Evolutionary conservation across 768 basidiomycete genomes (phyloP).

Genomic region (Kwoniella sp.): DNA sequence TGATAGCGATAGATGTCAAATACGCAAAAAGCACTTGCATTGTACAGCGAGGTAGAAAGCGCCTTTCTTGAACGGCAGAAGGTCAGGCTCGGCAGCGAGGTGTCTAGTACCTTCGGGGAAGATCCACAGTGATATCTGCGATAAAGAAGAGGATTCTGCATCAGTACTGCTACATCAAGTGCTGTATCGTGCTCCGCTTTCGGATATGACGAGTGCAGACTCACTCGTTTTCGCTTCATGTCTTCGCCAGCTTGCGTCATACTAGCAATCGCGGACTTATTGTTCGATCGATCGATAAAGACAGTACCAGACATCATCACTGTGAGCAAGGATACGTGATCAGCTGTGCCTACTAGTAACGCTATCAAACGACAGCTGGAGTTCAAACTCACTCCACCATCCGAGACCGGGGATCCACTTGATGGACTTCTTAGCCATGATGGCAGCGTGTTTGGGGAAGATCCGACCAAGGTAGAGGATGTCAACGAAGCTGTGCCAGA

Average conservation of each 20-base stretch:
- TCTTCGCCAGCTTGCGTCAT: constrained; percentile 73
- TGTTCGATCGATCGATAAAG: constrained; percentile 86
- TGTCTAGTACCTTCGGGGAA: constrained; percentile 95
- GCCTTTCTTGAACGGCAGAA: constrained; percentile 93
- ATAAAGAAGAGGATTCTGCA: not conserved
- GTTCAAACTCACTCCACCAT: constrained; percentile 63
- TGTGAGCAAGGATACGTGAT: constrained; percentile 6
- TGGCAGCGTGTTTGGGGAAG: constrained; percentile 77
- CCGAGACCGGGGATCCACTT: constrained; percentile 79
- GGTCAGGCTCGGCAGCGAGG: constrained; percentile 64
- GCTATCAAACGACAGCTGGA: not conserved
- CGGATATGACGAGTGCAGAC: constrained; percentile 20
- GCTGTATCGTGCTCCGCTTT: too few species aligned
- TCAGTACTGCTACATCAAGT: not conserved
- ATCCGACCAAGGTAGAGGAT: constrained; percentile 78
- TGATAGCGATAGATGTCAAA: too few species aligned
- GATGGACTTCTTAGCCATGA: constrained; percentile 89
- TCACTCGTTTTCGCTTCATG: constrained; percentile 65
- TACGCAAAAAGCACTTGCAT: constrained; percentile 43
- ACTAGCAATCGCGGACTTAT: constrained; percentile 68
- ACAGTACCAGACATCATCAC: constrained; percentile 86
- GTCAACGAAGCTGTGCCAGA: constrained; percentile 52
- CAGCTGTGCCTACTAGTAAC: not conserved
- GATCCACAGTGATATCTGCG: constrained; percentile 78
- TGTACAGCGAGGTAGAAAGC: constrained; percentile 94